Evolutionary conservation across 495 filamentous ascomycete species (phyloP), one percentile per base, ranked within the genome.

Genomic region (Xylaria curta): DNA sequence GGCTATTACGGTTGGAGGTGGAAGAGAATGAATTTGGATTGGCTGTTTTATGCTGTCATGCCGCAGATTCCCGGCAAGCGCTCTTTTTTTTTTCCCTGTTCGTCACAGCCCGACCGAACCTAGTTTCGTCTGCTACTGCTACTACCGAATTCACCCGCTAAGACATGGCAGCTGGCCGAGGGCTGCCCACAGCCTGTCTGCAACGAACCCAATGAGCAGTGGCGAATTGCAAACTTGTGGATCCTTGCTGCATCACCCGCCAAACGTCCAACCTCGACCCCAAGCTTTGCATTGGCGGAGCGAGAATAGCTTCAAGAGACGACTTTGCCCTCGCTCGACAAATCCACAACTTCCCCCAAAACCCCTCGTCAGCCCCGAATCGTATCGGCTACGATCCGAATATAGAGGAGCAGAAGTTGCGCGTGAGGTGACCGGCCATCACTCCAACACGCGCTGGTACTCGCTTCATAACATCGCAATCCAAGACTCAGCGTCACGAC

Each of bases 51-150:
- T 28, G 31, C 58, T 49, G 44, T 33, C 26, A 61, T 64, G 31
- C 68, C 72, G 69, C 73, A 73, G 73, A 67, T 78, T 74, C 73
- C 76, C 74, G 76, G 53, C 61, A 75, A 76, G 72, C 74, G 73
- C 28, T 61, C 42, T 64, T 63, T 71, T 68, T 49, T 72, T 68
- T 70, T 24, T 70, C 33, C 65, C 26, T 46, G 40, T 40, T 60
- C 40, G 62, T 36, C 26, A 44, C 12, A 69, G 24, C 72, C 66
- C 56, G 10, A 65, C 51, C 59, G 10, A 19, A 31, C 54, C 56
- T 38, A 68, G 63, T 62, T 68, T 62, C 59, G 58, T 8, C 33
- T 17, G 58, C 28, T 26, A n/a, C 33, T 24, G 56, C 38, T 26
- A 19, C 33, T 56, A 42, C 63, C 62, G 69, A 73, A 74, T 67